Base-by-base conservation (phyloP, 805 yeast genomes). In the Candida silvicultrix region DNA sequence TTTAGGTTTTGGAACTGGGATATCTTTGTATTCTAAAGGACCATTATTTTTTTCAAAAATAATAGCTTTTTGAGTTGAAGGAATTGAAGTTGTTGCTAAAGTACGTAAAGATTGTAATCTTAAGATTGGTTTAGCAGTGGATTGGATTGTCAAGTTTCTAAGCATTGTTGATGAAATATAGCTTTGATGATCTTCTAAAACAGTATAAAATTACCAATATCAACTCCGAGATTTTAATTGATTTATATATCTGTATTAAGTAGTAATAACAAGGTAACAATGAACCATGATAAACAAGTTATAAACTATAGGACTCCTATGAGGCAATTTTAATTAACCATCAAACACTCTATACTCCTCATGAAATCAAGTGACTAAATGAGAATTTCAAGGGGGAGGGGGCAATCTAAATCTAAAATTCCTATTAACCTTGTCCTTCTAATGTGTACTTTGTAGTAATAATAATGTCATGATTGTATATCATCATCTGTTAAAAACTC, bases 1-100 rank as follows among this genome's bases (percentile, higher is more conserved):
- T 60, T 74, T 75, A 57, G 84, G 84, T 42, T 51, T 65, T 58
- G 85, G 81, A 18, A 75, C 79, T 11, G 77, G 70, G 43, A 75
- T 69, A 52, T 75, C 80, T 45, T 65, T 67, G 63, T 73, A 74
- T 25, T 59, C 57, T 58, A 74, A 62, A 11, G 62, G 62, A 41
- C 77, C 78, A 46, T 73, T 73, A 54, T 67, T 62, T 51, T 68
- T 68, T 54, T 74, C 74, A 55, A 74, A 74, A 42, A 73, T 61
- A 31, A 73, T 69, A 36, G 74, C 78, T 55, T 74, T 74, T 56
- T 74, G 78, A 14, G 68, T 68, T 20, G 57, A 51, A 47, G 78
- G 78, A 46, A 74, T 47, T 28, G 50, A 49, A 42, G 54, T 46
- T 51, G 68, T 44, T 8, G 46, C 43, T 34, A 40, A 20, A 5